Evolutionary conservation across 176 grass and related monocot species (phyloP), one percentile per base, ranked within the genome.

Genomic region (Triticum monococcum): DNA sequence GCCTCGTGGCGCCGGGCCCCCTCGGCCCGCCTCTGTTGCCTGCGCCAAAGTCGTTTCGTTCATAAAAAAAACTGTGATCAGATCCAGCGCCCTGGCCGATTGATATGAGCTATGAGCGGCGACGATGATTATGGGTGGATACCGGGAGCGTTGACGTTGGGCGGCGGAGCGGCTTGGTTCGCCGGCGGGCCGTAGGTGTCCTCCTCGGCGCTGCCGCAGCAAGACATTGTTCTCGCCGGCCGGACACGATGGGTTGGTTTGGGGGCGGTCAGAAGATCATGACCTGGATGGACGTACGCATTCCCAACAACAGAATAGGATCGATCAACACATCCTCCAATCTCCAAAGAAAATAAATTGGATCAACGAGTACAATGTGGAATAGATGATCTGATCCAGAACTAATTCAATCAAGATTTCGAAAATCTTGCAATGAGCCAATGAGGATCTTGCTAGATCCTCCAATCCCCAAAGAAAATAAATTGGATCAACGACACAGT

Each of bases 161-260:
- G 93, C 4, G 92, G 93, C 17, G 93, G 93, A 20, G 32, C 84
- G 9, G 84, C 83, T 84, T 98, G 96, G 87, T 89, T 88, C n/a
- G 90, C 90, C 72, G 90, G 96, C 62, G 92, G 96, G 46, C 91
- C 93, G 64, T 89, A 94, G 84, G 81, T 92, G 65, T 96, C 96
- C 88, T 98, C 93, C 90, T 98, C 92, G 26, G 80, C 90, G 72
- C 88, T 85, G 30, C 93, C 93, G 69, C 93, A 96, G 86, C 96
- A 98, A 88, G 94, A 89, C 96, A 98, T 96, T 46, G 64, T 79
- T 77, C 69, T 85, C 38, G 74, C 78, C 78, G 71, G 81, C 81
- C 16, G 22, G 50, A 54, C 50, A 7, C 50, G 50, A 54, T 18
- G 50, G 84, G 35, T 76, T 77, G 56, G 28, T 78, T 78, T 82